Conservation (phyloP, 257 asterid genomes). For the Scutellaria barbata region DNA sequence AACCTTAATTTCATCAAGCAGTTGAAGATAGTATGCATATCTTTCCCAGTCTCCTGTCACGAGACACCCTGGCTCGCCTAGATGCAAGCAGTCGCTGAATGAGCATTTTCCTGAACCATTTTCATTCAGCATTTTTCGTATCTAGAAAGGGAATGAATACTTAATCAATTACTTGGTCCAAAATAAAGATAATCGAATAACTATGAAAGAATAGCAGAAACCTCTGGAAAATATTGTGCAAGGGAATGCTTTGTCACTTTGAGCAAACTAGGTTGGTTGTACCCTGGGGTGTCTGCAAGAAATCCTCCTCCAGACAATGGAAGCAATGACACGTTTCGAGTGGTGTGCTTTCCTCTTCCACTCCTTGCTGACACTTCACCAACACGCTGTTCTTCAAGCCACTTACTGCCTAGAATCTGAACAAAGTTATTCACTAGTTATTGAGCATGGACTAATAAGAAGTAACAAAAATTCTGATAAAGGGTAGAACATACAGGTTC, state of each 20-base stretch:
- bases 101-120: slow-evolving; percentile 61
- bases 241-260: slow-evolving; percentile 90
- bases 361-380: slow-evolving; percentile 93
- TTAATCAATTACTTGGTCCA: slow-evolving; percentile 22
- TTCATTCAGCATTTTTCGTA: slow-evolving; percentile 65
- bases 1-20: slow-evolving; percentile 86
- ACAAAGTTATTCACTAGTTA: slow-evolving; percentile 23
- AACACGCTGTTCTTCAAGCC: slow-evolving; percentile 92
- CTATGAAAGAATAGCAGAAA: slow-evolving; percentile 34
- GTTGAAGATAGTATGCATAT: slow-evolving; percentile 82
- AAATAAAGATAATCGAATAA: background rate
- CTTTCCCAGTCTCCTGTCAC: slow-evolving; percentile 90
- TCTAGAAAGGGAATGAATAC: slow-evolving; percentile 44
- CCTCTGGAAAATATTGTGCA: slow-evolving; percentile 87
- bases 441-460: slow-evolving; percentile 1
- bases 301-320: slow-evolving; percentile 77
- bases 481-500: slow-evolving; percentile 59
- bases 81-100: slow-evolving; percentile 84
- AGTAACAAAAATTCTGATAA: background rate
- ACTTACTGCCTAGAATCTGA: slow-evolving; percentile 82
- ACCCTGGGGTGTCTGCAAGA: slow-evolving; percentile 95
- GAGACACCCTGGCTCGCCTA: slow-evolving; percentile 91
- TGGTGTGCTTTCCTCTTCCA: slow-evolving; percentile 95
- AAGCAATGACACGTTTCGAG: slow-evolving; percentile 85
- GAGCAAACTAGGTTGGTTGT: slow-evolving; percentile 86